phyloP scores from a whole-genome alignment of 2,329 filamentous ascomycete genomes.

The Diplocarpon mali region DNA sequence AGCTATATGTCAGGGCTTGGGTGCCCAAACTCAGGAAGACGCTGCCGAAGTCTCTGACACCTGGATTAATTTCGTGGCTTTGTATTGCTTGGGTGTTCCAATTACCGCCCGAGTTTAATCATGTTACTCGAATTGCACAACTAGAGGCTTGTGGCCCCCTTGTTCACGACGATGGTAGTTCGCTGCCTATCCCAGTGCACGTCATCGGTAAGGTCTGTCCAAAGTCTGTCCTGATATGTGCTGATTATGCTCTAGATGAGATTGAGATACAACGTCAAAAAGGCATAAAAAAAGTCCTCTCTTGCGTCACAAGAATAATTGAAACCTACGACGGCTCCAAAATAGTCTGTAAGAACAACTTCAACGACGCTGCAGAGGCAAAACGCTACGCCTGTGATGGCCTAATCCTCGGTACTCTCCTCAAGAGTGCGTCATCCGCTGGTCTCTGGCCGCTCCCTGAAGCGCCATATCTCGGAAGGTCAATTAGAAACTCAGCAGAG shows the following conservation, averaged over 20 bases:
- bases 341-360: neutral
- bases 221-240: neutral
- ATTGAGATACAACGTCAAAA: neutral
- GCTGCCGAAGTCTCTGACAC: neutral
- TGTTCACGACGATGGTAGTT: neutral
- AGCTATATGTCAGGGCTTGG: slow-evolving; percentile 8
- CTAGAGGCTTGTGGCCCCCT: neutral
- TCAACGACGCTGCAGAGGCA: neutral
- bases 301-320: neutral
- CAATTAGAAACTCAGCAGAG: slow-evolving; percentile 10
- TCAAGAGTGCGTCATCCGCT: slow-evolving; percentile 3
- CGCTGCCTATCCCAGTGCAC: neutral
- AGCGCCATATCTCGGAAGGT: slow-evolving; percentile 8
- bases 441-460: slow-evolving; percentile 5
- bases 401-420: slow-evolving; percentile 8
- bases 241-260: neutral
- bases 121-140: neutral
- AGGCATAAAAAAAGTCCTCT: neutral
- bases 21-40: slow-evolving; percentile 7
- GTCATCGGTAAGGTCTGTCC: neutral
- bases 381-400: slow-evolving; percentile 6
- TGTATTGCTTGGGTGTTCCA: slow-evolving; percentile 9
- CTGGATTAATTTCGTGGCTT: slow-evolving; percentile 4
- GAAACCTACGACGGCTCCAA: neutral
- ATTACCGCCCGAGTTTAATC: neutral